Conservation (phyloP, 163 green algal species). For the Prototheca cutis region DNA sequence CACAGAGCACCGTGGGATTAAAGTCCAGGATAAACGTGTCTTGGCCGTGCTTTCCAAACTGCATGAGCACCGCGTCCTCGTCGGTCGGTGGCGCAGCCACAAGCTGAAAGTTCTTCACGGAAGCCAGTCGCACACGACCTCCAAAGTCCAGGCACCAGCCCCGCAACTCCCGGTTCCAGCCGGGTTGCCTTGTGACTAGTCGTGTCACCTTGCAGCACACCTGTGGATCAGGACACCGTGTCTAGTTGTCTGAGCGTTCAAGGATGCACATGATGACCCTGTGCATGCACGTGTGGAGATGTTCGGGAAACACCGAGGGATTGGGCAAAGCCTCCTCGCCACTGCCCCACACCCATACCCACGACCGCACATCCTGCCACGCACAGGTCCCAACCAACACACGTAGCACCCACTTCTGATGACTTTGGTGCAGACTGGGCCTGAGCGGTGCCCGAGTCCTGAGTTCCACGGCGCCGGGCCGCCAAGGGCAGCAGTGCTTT, state of each 20-base stretch:
- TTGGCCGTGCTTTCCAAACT: conserved; percentile 69
- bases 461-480: too few species aligned
- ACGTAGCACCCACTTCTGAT: too few species aligned
- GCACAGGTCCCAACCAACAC: too few species aligned
- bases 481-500: too few species aligned
- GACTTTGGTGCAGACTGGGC: too few species aligned
- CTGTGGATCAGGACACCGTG: not conserved
- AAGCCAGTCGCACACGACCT: conserved; percentile 59
- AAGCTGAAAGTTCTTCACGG: conserved; percentile 72
- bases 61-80: conserved; percentile 19
- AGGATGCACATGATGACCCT: too few species aligned
- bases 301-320: too few species aligned
- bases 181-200: conserved; percentile 61
- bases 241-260: not conserved
- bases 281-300: not conserved
- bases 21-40: conserved; percentile 70
- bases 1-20: conserved; percentile 48
- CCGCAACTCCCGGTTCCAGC: conserved; percentile 65
- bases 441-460: too few species aligned
- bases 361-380: too few species aligned
- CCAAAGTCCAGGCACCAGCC: conserved; percentile 82
- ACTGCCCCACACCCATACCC: too few species aligned
- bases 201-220: conserved; percentile 1
- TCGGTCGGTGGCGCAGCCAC: not conserved
- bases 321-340: too few species aligned